Conservation (phyloP, 2,329 filamentous ascomycete genomes). For the Xylaria sp. region DNA sequence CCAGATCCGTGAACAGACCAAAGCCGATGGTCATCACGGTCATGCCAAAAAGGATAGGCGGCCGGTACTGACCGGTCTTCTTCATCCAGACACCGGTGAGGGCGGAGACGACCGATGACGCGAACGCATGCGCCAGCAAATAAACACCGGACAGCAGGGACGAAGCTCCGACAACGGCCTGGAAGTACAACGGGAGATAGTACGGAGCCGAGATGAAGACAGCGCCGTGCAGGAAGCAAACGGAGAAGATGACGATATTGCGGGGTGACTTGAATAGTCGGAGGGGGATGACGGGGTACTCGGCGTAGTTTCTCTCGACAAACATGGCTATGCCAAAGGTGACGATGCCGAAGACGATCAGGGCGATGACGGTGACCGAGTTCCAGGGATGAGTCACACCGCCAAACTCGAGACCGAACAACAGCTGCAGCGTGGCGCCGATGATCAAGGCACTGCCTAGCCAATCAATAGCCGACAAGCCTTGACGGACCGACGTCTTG, state of each 20-base stretch:
- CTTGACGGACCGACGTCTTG: constrained; percentile 55
- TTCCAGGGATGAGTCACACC: constrained; percentile 70
- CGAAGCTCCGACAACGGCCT: constrained; percentile 57
- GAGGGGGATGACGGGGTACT: constrained; percentile 72
- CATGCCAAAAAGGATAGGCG: constrained; percentile 55
- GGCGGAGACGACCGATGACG: constrained; percentile 59
- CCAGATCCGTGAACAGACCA: constrained; percentile 59
- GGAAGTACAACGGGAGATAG: constrained; percentile 78
- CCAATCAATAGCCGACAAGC: constrained; percentile 60
- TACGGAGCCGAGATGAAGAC: constrained; percentile 75
- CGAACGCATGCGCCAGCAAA: constrained; percentile 63
- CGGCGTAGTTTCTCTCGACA: constrained; percentile 67
- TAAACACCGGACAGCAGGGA: constrained; percentile 65
- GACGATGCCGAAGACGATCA: constrained; percentile 67
- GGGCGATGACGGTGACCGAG: constrained; percentile 68
- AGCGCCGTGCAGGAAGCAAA: constrained; percentile 68
- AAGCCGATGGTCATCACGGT: constrained; percentile 58
- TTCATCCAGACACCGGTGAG: constrained; percentile 52
- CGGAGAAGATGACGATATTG: constrained; percentile 59
- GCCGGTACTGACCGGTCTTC: constrained; percentile 61
- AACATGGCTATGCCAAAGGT: constrained; percentile 61
- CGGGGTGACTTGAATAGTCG: constrained; percentile 61
- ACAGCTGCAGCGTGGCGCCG: constrained; percentile 76
- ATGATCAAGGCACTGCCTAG: constrained; percentile 55
- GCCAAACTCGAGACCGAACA: constrained; percentile 81